Evolutionary conservation across 2,329 filamentous ascomycete genomes (phyloP), one percentile per base, ranked within the genome.

Genomic region (Elsinoe fawcettii): DNA sequence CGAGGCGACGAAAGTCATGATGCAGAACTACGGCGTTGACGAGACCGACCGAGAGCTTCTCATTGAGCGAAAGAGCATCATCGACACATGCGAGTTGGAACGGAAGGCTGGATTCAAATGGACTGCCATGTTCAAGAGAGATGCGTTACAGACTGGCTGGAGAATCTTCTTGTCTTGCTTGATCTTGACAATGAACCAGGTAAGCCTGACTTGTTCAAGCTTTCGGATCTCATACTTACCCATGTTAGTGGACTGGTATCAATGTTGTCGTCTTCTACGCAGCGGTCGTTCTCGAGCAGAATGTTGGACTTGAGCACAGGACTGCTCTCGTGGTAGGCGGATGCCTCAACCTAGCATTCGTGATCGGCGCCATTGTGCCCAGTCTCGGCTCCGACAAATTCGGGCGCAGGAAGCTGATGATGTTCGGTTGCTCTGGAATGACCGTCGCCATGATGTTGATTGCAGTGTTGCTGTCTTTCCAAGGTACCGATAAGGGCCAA

Each of bases 271-370:
- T 72, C 2, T 74, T 73, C 61, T 74, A 71, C 59, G 66, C 77
- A 30, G 73, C 69, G 1, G 66, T 66, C 36, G 74, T 77, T 0
- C 66, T 77, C 5, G 66, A 73, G 51, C 58, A 67, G 4, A 78
- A 77, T 55, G 74, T 78, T 22, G 73, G 74, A 1, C 66, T 77
- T 14, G 62, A 64, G 11, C 65, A 67, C 1, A 72, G 73, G 34
- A 67, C 73, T 1, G 71, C 73, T 2, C 64, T 75, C 3, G 66
- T 78, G 1, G 67, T 78, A 4, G 75, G 73, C 18, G 75, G 76
- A 11, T 72, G 73, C 64, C 65, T 71, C 11, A 63, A 68, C 47
- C 55, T 65, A 36, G 51, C 60, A 30, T 72, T 72, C 57, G 60
- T 66, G n/a, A 59, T 75, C 4, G 73, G 73, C 11, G 72, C 71